Evolutionary conservation across 179 eudicot species (phyloP).

Genomic region (Drosera spatulata): DNA sequence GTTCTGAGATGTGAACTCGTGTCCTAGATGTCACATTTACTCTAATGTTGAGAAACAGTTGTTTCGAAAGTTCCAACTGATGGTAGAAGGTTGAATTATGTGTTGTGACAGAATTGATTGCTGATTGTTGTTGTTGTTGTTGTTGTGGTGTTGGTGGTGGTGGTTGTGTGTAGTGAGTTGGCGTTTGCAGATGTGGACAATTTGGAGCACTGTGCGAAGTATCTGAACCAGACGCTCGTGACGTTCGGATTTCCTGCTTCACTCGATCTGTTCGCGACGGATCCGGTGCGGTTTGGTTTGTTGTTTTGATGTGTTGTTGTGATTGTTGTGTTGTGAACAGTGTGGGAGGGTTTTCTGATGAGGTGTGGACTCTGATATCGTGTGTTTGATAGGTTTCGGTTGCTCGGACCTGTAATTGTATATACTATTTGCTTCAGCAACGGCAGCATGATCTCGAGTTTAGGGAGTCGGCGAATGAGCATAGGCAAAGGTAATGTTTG

Average conservation of each 20-base stretch:
- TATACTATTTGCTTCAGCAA: conserved; percentile 87
- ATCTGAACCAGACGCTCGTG: conserved; percentile 84
- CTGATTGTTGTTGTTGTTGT: too few relatives aligned
- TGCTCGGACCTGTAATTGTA: conserved; percentile 91
- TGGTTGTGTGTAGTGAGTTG: conserved; percentile 26
- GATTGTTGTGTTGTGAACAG: background rate
- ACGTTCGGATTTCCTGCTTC: conserved; percentile 94
- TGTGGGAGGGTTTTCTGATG: background rate
- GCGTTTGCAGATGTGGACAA: conserved; percentile 75
- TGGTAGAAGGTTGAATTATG: too few relatives aligned
- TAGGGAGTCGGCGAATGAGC: conserved; percentile 87
- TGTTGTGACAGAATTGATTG: too few relatives aligned
- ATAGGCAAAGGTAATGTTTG: conserved; percentile 63
- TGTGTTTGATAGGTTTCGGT: conserved; percentile 56
- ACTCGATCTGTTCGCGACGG: conserved; percentile 91
- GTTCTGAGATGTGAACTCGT: too few relatives aligned
- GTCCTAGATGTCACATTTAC: too few relatives aligned
- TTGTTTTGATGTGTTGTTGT: conserved; percentile 1
- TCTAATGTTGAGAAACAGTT: too few relatives aligned
- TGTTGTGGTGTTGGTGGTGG: too few relatives aligned
- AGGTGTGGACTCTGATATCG: background rate
- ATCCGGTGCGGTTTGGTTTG: conserved; percentile 46
- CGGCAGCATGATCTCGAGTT: conserved; percentile 90
- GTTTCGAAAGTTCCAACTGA: too few relatives aligned
- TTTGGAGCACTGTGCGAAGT: conserved; percentile 91